phyloP scores from a whole-genome alignment of 192 early-diverging fungal genomes.

The Coemansia sp. region DNA sequence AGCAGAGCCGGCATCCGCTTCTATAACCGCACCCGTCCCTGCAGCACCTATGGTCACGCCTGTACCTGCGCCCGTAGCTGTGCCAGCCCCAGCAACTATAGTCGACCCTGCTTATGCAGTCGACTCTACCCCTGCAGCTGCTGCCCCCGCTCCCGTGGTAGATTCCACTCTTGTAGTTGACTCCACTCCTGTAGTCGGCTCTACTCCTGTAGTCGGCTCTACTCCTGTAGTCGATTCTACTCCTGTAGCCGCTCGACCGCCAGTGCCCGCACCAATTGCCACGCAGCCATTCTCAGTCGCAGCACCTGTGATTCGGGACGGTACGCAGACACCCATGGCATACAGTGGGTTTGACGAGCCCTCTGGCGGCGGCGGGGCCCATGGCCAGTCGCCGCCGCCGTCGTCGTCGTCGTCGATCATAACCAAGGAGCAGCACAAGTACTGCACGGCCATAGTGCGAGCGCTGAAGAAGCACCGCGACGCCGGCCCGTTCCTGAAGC shows the following conservation, averaged over 20 bases:
- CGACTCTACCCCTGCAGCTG: not conserved
- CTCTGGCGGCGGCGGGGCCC: not conserved
- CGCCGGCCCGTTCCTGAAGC: conserved; percentile 82
- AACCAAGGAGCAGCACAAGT: conserved; percentile 85
- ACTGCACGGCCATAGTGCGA: conserved; percentile 73
- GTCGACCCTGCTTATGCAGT: not conserved
- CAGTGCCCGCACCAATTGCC: not conserved
- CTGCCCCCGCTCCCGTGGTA: no score
- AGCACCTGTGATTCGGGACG: not conserved
- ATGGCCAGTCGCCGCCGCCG: no score
- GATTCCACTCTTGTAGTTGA: no score
- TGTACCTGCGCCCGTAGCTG: not conserved
- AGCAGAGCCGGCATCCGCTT: not conserved
- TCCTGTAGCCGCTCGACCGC: not conserved
- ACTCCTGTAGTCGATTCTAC: not conserved
- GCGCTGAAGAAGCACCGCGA: conserved; percentile 81
- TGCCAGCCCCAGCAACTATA: not conserved
- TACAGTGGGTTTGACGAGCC: not conserved
- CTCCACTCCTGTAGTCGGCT: not conserved
- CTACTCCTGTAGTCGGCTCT: not conserved
- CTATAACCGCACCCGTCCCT: not conserved
- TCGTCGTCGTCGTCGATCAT: no score
- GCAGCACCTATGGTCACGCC: no score
- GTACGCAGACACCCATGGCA: not conserved
- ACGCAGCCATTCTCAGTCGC: conserved; percentile 1